Evolutionary conservation across 2,329 filamentous ascomycete genomes (phyloP).

Genomic region (Graphiopsis chlorocephala): DNA sequence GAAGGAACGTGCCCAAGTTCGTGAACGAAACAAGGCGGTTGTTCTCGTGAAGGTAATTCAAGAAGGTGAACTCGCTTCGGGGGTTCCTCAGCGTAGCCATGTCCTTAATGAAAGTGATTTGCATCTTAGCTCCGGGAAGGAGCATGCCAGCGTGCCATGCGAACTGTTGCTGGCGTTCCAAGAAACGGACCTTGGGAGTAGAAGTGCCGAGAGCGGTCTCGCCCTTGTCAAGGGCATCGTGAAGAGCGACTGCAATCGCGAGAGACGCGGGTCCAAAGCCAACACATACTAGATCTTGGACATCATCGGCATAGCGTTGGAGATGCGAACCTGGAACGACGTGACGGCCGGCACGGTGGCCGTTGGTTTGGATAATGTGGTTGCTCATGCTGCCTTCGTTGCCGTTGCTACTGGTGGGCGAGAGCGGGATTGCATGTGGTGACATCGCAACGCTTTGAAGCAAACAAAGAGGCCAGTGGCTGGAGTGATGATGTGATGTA

Average conservation of each 20-base stretch:
- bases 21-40: conserved; percentile 83
- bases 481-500: conserved; percentile 12
- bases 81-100: conserved; percentile 86
- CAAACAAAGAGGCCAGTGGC: neutral
- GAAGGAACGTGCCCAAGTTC: conserved; percentile 85
- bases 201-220: conserved; percentile 35
- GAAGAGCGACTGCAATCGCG: conserved; percentile 81
- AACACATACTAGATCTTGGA: conserved; percentile 84
- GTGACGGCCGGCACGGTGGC: conserved; percentile 4
- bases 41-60: conserved; percentile 87
- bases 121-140: conserved; percentile 89
- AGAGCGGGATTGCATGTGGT: conserved; percentile 18
- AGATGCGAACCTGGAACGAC: conserved; percentile 34
- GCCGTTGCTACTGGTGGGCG: conserved; percentile 8
- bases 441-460: conserved; percentile 18
- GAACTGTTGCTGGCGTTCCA: conserved; percentile 81
- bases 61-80: conserved; percentile 86
- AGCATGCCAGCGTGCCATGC: conserved; percentile 97
- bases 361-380: conserved; percentile 2
- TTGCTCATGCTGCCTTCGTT: conserved; percentile 13
- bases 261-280: conserved; percentile 92
- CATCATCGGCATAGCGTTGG: conserved; percentile 54
- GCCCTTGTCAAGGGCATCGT: conserved; percentile 65
- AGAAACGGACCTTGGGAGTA: conserved; percentile 72
- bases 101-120: conserved; percentile 97